Evolutionary conservation across 805 yeast genomes (phyloP), one percentile per base, ranked within the genome.

Genomic region (Nakazawaea populi): DNA sequence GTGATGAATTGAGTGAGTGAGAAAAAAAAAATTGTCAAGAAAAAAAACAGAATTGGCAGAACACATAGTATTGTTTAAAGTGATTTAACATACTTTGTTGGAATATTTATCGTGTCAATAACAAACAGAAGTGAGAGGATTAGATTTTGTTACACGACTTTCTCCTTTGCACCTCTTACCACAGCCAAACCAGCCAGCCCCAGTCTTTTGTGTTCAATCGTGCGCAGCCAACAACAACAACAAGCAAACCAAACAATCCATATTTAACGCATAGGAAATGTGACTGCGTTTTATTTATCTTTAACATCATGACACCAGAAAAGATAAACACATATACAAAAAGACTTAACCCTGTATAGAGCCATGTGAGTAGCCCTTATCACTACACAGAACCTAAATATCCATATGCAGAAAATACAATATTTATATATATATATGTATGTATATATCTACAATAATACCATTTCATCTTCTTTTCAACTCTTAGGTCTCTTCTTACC

Each of bases 301-400:
- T 34, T 34, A 34, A 39, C 42, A 39, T 39, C 42, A 18, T 49
- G 43, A 31, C 47, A 53, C 29, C 39, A 47, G 40, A 34, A 10
- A 34, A 37, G 40, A 37, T 37, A 37, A 12, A 37, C 18, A 37
- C n/a, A 37, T 10, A 12, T 37, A 37, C 2, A 18, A 18, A 18
- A 18, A 18, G 3, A 18, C 24, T 18, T 2, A 18, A 18, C 24
- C 24, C 24, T 18, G 24, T 18, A 18, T 18, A 18, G 24, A 18
- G 24, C 24, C 24, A 18, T 18, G 24, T 18, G 24, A 18, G 24
- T 2, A 18, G 24, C 24, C 24, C 24, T 18, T 18, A 18, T 18
- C 24, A 18, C 24, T 18, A 18, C 24, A 18, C 24, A 18, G 24
- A 18, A 18, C 24, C 24, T 18, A 18, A 18, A 18, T 18, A 18